These are phyloP conservation scores for Tulasnella sp. DNA, from an alignment of 768 basidiomycete genomes.

Conservation along the genomic window DNA sequence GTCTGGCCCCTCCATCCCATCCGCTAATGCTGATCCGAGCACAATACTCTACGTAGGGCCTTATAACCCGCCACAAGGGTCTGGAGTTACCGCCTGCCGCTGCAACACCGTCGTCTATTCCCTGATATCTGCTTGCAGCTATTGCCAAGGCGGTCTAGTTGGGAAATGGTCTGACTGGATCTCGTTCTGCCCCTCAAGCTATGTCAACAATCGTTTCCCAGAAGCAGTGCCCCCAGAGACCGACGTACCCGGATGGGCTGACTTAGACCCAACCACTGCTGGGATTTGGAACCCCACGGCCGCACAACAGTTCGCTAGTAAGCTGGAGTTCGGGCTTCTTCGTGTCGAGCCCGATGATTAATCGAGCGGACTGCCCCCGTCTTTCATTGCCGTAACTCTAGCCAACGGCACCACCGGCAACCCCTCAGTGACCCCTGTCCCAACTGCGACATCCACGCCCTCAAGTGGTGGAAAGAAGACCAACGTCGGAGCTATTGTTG, in stretches of 20 bases:
- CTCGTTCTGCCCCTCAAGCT: conserved; percentile 9
- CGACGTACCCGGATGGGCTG: conserved; percentile 22
- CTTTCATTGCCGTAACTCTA: background rate
- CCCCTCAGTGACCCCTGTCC: background rate
- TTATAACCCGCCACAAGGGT: conserved; percentile 8
- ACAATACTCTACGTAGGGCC: background rate
- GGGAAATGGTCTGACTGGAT: conserved; percentile 26
- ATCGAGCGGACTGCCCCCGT: background rate
- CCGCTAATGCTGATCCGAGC: background rate
- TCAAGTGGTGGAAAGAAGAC: background rate
- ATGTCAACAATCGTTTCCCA: conserved; percentile 11
- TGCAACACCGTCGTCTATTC: conserved; percentile 26
- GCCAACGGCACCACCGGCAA: background rate
- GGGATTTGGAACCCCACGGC: conserved; percentile 21
- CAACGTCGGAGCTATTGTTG: conserved; percentile 24
- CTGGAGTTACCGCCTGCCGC: conserved; percentile 13
- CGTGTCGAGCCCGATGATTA: background rate
- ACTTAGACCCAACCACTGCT: conserved; percentile 2
- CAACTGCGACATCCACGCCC: background rate
- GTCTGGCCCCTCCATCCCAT: background rate
- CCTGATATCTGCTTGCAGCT: conserved; percentile 15
- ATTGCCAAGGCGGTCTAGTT: conserved; percentile 22
- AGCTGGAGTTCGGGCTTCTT: background rate
- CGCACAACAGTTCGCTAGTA: conserved; percentile 19
- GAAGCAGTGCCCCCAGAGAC: conserved; percentile 6